These are phyloP conservation scores for Bacterosira constricta DNA, from an alignment of 108 stramenopile species.

Conservation along the genomic window DNA sequence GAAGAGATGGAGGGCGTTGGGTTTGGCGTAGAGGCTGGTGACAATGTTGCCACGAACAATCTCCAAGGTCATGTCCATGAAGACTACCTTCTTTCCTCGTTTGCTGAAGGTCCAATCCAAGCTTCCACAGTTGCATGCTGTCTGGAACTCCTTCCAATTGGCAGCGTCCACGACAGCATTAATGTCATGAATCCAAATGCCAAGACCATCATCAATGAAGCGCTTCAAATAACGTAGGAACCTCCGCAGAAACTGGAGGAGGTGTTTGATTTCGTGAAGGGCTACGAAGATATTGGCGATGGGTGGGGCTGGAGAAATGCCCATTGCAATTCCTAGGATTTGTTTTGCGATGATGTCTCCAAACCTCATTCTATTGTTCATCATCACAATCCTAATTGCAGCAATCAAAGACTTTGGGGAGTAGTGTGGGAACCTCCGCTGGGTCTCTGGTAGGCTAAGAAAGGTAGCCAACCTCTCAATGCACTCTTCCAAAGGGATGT, in stretches of 20 bases:
- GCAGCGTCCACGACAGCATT: background rate
- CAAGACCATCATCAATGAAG: slow-evolving; percentile 29
- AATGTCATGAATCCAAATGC: slow-evolving; percentile 10
- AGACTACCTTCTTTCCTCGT: slow-evolving; percentile 5
- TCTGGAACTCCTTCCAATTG: slow-evolving; percentile 15
- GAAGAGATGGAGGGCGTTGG: background rate
- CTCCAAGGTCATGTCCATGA: slow-evolving; percentile 33
- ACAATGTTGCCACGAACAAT: background rate
- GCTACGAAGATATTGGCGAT: background rate
- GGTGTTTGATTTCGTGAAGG: background rate
- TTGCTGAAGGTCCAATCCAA: slow-evolving; percentile 10
- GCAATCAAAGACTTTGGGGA: background rate
- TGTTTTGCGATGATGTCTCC: background rate
- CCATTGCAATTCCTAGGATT: too few species aligned
- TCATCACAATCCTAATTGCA: background rate
- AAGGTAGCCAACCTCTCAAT: background rate
- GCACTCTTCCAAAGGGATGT: background rate
- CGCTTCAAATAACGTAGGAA: background rate
- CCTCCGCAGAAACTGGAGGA: background rate
- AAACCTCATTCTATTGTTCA: background rate
- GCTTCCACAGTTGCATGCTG: background rate
- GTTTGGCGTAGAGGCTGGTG: slow-evolving; percentile 23
- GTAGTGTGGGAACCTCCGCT: background rate
- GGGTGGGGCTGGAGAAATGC: background rate
- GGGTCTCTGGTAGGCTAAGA: too few species aligned